Evolutionary conservation across 2,329 filamentous ascomycete species (phyloP).

Genomic region (Laburnicola sp.): DNA sequence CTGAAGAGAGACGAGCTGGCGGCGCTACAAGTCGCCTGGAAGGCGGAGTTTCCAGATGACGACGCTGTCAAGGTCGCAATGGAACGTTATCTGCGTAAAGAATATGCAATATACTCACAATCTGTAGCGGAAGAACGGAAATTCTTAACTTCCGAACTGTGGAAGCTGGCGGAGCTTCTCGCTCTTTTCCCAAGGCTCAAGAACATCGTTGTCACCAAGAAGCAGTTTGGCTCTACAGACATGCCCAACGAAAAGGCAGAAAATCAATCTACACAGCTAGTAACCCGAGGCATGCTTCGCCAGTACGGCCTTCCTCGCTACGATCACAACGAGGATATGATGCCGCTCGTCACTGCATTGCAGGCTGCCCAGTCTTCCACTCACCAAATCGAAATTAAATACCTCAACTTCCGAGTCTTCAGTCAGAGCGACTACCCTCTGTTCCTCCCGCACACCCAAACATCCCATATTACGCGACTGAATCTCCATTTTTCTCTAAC

Average conservation of each 20-base stretch:
- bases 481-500: neutral
- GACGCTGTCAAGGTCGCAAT: neutral
- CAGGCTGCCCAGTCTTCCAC: neutral
- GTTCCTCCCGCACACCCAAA: neutral
- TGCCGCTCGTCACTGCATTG: neutral
- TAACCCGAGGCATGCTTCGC: neutral
- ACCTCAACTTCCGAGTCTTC: neutral
- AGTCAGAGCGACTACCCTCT: neutral
- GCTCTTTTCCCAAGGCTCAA: neutral
- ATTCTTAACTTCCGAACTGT: neutral
- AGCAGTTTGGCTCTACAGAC: neutral
- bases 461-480: neutral
- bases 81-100: neutral
- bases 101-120: neutral
- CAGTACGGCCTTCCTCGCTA: neutral
- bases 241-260: neutral
- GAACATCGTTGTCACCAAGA: neutral
- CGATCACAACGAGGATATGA: neutral
- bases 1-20: neutral
- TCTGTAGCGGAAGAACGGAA: neutral
- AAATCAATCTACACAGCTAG: neutral
- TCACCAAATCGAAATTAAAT: neutral
- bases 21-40: neutral
- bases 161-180: neutral
- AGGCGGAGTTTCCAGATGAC: neutral